These are phyloP conservation scores for Diaporthe vexans DNA, from an alignment of 2,329 filamentous ascomycete genomes.

Conservation along the genomic window DNA sequence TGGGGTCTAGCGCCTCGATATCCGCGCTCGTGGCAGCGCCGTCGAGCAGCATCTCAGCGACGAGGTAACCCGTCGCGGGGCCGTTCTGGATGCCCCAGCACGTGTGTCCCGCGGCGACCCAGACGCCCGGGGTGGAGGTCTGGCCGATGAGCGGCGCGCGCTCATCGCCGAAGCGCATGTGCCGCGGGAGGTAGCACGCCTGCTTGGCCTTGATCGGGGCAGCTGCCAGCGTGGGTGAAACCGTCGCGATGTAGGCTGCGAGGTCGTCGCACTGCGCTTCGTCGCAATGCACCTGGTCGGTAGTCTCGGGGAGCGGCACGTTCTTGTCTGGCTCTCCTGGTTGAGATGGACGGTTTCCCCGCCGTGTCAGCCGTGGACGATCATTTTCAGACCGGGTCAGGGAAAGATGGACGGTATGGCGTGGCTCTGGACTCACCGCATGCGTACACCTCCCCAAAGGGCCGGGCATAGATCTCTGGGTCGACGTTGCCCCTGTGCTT, in stretches of 20 bases:
- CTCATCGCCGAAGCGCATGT: conserved; percentile 72
- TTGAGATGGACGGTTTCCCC: not conserved
- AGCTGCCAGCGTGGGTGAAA: conserved; percentile 76
- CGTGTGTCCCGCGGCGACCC: conserved; percentile 90
- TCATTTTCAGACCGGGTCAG: not conserved
- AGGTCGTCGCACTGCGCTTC: conserved; percentile 86
- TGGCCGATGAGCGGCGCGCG: conserved; percentile 81
- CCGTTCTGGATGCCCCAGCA: conserved; percentile 99
- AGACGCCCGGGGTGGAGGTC: conserved; percentile 80
- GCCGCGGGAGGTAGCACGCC: conserved; percentile 93
- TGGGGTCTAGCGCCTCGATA: conserved; percentile 76
- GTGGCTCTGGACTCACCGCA: conserved; percentile 71
- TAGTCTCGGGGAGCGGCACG: conserved; percentile 81
- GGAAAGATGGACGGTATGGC: not conserved
- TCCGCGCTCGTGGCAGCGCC: conserved; percentile 77
- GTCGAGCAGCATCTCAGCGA: conserved; percentile 85
- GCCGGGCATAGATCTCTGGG: conserved; percentile 94
- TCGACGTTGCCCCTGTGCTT: conserved; percentile 75
- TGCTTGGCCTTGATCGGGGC: conserved; percentile 82
- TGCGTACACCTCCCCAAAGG: conserved; percentile 90
- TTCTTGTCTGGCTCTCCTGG: conserved; percentile 81
- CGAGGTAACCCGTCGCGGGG: conserved; percentile 85
- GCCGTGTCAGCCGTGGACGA: conserved; percentile 27
- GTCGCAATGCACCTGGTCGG: conserved; percentile 83
- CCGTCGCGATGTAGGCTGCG: conserved; percentile 79